These are phyloP conservation scores for Cercospora sojina DNA, from an alignment of 2,329 filamentous ascomycete species.

Conservation along the genomic window DNA sequence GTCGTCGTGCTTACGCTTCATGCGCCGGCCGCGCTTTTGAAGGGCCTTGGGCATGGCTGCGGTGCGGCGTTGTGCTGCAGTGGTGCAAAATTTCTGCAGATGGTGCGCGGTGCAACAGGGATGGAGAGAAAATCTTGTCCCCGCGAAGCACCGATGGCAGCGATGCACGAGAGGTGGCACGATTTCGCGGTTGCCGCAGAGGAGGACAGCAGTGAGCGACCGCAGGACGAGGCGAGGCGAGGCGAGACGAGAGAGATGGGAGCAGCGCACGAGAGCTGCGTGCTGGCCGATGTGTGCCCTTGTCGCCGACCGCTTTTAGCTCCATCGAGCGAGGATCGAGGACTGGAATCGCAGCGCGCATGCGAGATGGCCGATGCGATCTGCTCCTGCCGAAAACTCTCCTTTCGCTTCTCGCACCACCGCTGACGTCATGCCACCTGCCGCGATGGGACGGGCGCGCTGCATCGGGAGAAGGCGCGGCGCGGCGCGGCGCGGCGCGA, in stretches of 20 bases:
- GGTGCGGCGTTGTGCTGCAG: conserved; percentile 4
- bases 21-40: conserved; percentile 58
- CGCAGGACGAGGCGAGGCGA: background rate
- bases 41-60: conserved; percentile 58
- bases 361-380: background rate
- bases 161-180: background rate
- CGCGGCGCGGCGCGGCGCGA: no score
- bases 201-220: background rate
- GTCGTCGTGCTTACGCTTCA: conserved; percentile 53
- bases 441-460: background rate
- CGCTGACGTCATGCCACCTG: background rate
- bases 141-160: background rate
- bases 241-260: no score
- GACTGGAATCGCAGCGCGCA: background rate
- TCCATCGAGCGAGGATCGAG: background rate
- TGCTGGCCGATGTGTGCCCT: background rate
- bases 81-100: conserved; percentile 10
- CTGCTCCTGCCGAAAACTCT: background rate
- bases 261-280: background rate
- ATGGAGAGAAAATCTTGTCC: background rate
- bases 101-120: background rate
- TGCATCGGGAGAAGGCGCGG: background rate
- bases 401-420: background rate
- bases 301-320: background rate
- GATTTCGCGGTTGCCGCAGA: background rate